Percentiles rank a stretch among this genome's conserved stretches.
These are phyloP conservation scores for Aspergillus ustus DNA, from an alignment of 2,329 filamentous ascomycete genomes.

Conservation along the genomic window DNA sequence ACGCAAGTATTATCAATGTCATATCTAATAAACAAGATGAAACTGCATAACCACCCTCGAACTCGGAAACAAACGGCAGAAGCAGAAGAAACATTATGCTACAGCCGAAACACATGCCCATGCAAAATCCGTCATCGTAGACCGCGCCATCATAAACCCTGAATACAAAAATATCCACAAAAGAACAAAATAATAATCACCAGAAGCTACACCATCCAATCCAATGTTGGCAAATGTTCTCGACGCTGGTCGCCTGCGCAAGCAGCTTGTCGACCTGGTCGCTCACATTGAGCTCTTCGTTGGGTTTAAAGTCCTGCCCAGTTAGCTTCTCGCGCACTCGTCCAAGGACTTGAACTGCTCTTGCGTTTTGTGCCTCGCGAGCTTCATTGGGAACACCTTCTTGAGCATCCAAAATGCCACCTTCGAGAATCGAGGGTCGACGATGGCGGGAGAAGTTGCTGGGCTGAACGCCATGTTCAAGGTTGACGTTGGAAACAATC, in stretches of 20 bases:
- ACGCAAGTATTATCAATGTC: neutral
- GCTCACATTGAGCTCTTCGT: slow-evolving; percentile 81
- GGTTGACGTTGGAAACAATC: slow-evolving; percentile 57
- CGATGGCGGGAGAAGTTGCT: slow-evolving; percentile 70
- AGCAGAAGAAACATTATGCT: slow-evolving; percentile 19
- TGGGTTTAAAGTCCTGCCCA: slow-evolving; percentile 85
- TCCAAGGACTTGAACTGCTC: slow-evolving; percentile 87
- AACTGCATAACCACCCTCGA: neutral
- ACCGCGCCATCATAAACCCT: slow-evolving; percentile 33
- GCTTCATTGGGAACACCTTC: slow-evolving; percentile 50
- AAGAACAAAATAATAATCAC: slow-evolving; percentile 53
- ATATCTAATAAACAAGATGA: slow-evolving; percentile 1
- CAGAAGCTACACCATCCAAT: slow-evolving; percentile 99
- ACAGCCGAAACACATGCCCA: slow-evolving; percentile 23
- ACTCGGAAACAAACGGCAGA: slow-evolving; percentile 6
- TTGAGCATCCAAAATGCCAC: slow-evolving; percentile 49
- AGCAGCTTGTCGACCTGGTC: slow-evolving; percentile 94
- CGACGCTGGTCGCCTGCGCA: slow-evolving; percentile 91
- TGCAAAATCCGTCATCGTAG: slow-evolving; percentile 33
- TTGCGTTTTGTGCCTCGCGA: slow-evolving; percentile 85
- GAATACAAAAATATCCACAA: slow-evolving; percentile 18
- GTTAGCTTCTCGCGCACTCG: slow-evolving; percentile 95
- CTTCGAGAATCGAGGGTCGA: slow-evolving; percentile 71
- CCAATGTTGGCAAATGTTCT: slow-evolving; percentile 98
- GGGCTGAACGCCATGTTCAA: slow-evolving; percentile 59